Evolutionary conservation across 768 basidiomycete genomes (phyloP).

Genomic region (Boletus insuetus): DNA sequence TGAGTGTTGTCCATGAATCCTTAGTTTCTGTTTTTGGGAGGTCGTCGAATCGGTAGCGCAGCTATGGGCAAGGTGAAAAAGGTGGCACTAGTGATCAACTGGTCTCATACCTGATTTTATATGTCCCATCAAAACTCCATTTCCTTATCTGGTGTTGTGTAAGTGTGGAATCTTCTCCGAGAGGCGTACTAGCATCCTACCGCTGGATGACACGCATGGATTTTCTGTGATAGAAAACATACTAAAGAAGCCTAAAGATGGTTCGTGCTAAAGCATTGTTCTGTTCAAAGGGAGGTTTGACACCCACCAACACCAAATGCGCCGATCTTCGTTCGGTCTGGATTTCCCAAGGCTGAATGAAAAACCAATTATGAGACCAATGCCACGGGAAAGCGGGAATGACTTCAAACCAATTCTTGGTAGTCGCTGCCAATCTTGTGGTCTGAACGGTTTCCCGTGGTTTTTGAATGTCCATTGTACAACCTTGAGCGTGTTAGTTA

Average conservation of each 20-base stretch:
- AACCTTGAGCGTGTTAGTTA: background rate
- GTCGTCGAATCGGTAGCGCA: no score
- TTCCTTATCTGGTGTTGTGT: background rate
- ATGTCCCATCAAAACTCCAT: conserved; percentile 1
- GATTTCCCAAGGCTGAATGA: background rate
- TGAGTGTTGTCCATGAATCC: conserved; percentile 76
- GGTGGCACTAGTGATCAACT: no score
- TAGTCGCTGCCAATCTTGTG: background rate
- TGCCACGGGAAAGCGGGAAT: background rate
- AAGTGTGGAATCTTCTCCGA: background rate
- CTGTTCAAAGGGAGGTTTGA: background rate
- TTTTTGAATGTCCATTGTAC: conserved; percentile 2
- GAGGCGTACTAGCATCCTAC: conserved; percentile 28
- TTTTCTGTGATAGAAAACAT: conserved; percentile 78
- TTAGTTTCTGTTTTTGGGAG: background rate
- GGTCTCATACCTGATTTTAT: background rate
- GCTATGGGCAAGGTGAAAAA: no score
- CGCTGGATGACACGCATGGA: conserved; percentile 73
- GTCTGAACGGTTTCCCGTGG: background rate
- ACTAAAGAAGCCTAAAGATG: conserved; percentile 59
- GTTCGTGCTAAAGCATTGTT: background rate
- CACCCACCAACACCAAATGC: conserved; percentile 3
- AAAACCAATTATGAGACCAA: background rate
- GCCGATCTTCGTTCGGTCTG: background rate
- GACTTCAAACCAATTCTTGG: background rate